Conservation (phyloP, 83 land plant species). For the Thuja plicata region DNA sequence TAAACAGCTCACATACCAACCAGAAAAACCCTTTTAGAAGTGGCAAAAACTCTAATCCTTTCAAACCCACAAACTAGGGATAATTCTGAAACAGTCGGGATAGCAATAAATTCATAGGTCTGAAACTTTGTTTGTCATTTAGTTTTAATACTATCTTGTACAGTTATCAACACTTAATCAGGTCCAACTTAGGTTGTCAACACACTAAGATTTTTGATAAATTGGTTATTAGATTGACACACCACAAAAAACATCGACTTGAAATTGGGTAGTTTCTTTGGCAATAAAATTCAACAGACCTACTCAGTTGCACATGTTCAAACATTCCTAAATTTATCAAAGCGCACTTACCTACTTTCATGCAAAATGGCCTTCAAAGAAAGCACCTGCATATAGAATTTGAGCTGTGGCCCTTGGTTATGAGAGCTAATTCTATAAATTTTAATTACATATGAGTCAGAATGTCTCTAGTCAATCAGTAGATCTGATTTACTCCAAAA, state of each 20-base stretch:
- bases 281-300: not conserved
- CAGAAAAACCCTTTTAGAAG: not conserved
- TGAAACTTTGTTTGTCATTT: not conserved
- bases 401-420: not conserved
- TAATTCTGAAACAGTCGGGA: not conserved
- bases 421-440: too few species aligned
- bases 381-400: not conserved
- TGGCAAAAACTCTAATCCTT: not conserved
- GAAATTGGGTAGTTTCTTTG: too few species aligned
- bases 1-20: not conserved
- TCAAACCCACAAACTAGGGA: not conserved
- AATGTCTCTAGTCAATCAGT: not conserved
- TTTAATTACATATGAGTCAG: not conserved
- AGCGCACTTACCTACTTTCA: not conserved
- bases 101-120: not conserved
- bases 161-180: not conserved
- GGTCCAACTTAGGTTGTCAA: not conserved
- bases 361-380: not conserved
- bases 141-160: not conserved
- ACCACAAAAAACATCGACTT: too few species aligned
- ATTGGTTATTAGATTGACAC: too few species aligned
- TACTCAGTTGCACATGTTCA: not conserved
- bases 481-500: not conserved
- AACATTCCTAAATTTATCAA: not conserved
- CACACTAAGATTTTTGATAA: not conserved